phyloP scores from a whole-genome alignment of 345 rosid species.

The Viola odorata region DNA sequence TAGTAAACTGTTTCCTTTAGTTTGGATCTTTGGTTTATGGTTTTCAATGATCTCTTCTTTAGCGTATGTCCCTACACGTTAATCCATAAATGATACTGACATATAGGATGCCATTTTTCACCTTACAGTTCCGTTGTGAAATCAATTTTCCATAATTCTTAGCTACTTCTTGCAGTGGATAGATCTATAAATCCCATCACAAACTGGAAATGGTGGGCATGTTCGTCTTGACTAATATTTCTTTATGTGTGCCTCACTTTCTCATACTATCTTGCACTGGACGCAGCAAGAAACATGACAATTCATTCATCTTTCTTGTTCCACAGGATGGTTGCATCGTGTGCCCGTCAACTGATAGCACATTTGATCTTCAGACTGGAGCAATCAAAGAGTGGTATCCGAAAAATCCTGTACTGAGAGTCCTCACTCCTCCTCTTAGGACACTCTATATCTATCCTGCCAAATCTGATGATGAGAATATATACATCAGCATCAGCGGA shows the following conservation, averaged over 20 bases:
- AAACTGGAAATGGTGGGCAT: neutral
- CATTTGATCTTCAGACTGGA: slow-evolving; percentile 72
- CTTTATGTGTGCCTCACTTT: neutral
- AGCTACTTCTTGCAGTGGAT: neutral
- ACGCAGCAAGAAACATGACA: slow-evolving; percentile 1
- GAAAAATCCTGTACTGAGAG: slow-evolving; percentile 80
- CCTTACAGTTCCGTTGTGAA: no score
- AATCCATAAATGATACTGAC: no score
- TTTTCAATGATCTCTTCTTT: no score
- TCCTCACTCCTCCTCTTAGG: slow-evolving; percentile 73
- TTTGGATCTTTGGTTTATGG: no score
- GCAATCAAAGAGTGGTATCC: slow-evolving; percentile 89
- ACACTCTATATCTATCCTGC: slow-evolving; percentile 60
- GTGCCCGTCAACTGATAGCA: slow-evolving; percentile 89
- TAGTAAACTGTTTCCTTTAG: no score
- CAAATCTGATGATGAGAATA: slow-evolving; percentile 72
- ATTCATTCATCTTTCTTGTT: neutral
- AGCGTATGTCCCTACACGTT: no score
- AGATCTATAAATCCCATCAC: neutral
- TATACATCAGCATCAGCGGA: slow-evolving; percentile 58
- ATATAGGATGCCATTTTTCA: no score
- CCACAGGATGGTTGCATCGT: slow-evolving; percentile 85
- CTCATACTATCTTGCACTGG: neutral
- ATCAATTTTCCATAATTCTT: no score
- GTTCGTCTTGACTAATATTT: neutral